These are phyloP conservation scores for Rhodotorula taiwanensis DNA, from an alignment of 768 basidiomycete genomes.

Conservation along the genomic window DNA sequence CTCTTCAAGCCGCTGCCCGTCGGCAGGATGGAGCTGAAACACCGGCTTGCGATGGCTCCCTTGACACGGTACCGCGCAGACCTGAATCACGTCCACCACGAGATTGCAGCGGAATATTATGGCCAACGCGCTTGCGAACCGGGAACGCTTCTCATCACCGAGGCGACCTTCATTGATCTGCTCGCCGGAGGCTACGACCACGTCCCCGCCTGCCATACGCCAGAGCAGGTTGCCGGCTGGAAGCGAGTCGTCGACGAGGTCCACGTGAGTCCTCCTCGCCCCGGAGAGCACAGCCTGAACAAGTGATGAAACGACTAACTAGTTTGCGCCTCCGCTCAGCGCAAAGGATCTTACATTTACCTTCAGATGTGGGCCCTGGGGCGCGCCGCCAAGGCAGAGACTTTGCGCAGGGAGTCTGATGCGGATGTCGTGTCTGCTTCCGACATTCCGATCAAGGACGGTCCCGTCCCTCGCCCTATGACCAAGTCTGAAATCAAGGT, in stretches of 20 bases:
- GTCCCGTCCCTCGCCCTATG: conserved; percentile 21
- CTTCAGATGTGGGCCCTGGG: conserved; percentile 59
- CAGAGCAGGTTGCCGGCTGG: conserved; percentile 55
- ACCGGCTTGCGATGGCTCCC: conserved; percentile 37
- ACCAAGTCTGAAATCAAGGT: conserved; percentile 48
- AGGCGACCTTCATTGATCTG: conserved; percentile 45
- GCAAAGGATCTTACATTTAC: conserved; percentile 52
- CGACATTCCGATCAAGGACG: conserved; percentile 24
- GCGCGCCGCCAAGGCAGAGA: conserved; percentile 43
- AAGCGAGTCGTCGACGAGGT: conserved; percentile 57
- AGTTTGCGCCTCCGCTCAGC: too few species aligned
- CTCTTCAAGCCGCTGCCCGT: conserved; percentile 32
- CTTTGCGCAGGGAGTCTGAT: conserved; percentile 3
- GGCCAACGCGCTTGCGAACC: conserved; percentile 43
- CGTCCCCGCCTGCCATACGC: conserved; percentile 1
- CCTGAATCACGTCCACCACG: conserved; percentile 13
- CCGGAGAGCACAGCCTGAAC: too few species aligned
- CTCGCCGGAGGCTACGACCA: conserved; percentile 52
- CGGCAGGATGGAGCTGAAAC: conserved; percentile 29
- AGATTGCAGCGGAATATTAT: conserved; percentile 35
- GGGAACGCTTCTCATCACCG: conserved; percentile 55
- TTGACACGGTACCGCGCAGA: conserved; percentile 38
- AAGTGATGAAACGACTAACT: too few species aligned
- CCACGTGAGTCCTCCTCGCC: too few species aligned
- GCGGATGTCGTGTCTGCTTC: conserved; percentile 29